phyloP scores from a whole-genome alignment of 257 asterid species.

The Echium plantagineum region DNA sequence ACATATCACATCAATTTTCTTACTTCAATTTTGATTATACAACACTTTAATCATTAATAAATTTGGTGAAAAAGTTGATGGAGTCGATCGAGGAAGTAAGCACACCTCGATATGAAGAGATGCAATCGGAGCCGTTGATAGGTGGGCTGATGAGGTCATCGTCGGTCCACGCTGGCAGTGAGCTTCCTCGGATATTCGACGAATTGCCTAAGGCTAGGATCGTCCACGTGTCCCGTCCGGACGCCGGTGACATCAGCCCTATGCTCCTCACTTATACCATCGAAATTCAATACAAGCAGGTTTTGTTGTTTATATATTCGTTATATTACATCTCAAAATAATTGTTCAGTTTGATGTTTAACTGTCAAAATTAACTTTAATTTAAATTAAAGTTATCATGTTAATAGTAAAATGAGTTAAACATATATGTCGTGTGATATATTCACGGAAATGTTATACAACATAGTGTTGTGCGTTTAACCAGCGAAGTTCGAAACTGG shows the following conservation, averaged over 20 bases:
- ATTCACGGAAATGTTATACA: too few species aligned
- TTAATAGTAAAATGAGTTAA: too few species aligned
- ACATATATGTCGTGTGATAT: too few species aligned
- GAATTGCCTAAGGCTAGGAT: constrained; percentile 72
- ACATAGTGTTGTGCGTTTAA: too few species aligned
- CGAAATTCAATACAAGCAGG: constrained; percentile 68
- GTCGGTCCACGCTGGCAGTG: constrained; percentile 27
- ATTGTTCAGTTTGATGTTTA: too few species aligned
- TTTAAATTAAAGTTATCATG: too few species aligned
- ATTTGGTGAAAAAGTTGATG: constrained; percentile 21
- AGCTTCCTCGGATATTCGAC: constrained; percentile 52
- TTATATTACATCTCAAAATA: too few species aligned
- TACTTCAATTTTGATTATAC: too few species aligned
- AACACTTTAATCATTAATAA: too few species aligned
- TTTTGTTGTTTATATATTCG: constrained; percentile 5
- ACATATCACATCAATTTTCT: too few species aligned
- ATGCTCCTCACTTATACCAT: constrained; percentile 78
- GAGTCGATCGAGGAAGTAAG: constrained; percentile 46
- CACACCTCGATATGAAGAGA: constrained; percentile 34
- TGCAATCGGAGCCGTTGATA: constrained; percentile 39
- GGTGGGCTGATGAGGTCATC: constrained; percentile 27
- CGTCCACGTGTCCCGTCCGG: constrained; percentile 75
- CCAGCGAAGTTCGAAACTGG: too few species aligned
- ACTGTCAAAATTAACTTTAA: too few species aligned
- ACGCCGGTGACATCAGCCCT: constrained; percentile 82